phyloP scores from a whole-genome alignment of 495 filamentous ascomycete species.

The Mytilinidion resinicola region DNA sequence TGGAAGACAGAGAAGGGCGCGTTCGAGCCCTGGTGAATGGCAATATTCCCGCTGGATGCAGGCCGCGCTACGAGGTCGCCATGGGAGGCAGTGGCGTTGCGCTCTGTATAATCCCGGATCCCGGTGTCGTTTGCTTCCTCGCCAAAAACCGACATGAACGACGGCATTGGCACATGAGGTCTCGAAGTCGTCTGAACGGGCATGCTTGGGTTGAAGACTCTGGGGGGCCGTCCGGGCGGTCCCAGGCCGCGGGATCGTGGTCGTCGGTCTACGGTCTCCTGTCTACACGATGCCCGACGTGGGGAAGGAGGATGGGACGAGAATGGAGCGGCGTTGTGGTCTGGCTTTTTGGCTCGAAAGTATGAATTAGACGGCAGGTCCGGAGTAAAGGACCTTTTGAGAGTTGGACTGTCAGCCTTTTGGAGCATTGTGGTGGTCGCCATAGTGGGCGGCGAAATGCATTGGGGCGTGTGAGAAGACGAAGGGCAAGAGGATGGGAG shows the following conservation, averaged over 20 bases:
- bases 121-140: conserved; percentile 22
- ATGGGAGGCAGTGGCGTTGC: conserved; percentile 13
- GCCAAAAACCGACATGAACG: conserved; percentile 34
- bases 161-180: conserved; percentile 28
- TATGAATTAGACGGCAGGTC: conserved; percentile 25
- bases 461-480: neutral
- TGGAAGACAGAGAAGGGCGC: conserved; percentile 29
- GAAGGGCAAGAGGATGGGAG: neutral
- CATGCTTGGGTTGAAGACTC: conserved; percentile 24
- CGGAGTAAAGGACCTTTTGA: conserved; percentile 30
- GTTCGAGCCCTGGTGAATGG: conserved; percentile 6
- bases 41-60: conserved; percentile 23
- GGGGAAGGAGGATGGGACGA: conserved; percentile 1
- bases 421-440: conserved; percentile 17
- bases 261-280: neutral
- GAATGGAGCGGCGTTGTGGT: conserved; percentile 7
- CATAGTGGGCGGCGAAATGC: conserved; percentile 13
- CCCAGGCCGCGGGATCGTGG: conserved; percentile 15
- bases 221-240: neutral
- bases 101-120: conserved; percentile 10
- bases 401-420: conserved; percentile 31
- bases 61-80: conserved; percentile 19
- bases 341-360: conserved; percentile 27
- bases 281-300: neutral
- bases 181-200: conserved; percentile 24